A percentile compares a stretch with the other conserved stretches of the same genome.
These are phyloP conservation scores for Leccinum sublutescens DNA, from an alignment of 768 basidiomycete species.

Conservation along the genomic window DNA sequence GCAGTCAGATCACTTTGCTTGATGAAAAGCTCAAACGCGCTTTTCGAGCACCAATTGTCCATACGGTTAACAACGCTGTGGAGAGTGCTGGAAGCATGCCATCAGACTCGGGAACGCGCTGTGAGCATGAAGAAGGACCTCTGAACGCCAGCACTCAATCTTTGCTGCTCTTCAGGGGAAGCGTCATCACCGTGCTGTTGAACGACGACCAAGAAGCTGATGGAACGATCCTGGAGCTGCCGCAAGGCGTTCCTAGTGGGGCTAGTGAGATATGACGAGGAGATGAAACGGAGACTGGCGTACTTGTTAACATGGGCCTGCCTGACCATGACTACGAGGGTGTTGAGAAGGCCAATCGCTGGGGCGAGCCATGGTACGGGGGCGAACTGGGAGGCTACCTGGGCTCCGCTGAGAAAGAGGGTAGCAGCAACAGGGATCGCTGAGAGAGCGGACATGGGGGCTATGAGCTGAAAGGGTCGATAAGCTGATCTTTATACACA, in stretches of 20 bases:
- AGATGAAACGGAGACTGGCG: not conserved
- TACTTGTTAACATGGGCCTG: conserved; percentile 51
- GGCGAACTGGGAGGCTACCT: conserved; percentile 45
- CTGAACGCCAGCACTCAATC: conserved; percentile 33
- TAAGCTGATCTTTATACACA: conserved; percentile 5
- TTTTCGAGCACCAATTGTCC: conserved; percentile 43
- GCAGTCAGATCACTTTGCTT: conserved; percentile 43
- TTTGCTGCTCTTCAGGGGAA: conserved; percentile 30
- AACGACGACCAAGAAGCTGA: conserved; percentile 41
- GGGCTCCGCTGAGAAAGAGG: conserved; percentile 30
- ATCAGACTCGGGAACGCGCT: conserved; percentile 8
- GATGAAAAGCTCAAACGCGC: conserved; percentile 41
- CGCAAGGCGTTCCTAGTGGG: conserved; percentile 38
- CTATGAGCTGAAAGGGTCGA: not conserved
- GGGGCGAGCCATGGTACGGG: conserved; percentile 49
- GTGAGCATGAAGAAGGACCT: conserved; percentile 21
- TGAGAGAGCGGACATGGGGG: conserved; percentile 16
- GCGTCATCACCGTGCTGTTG: conserved; percentile 33
- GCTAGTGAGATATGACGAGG: not conserved
- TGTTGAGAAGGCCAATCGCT: conserved; percentile 40
- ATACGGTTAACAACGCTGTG: conserved; percentile 39
- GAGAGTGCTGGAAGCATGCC: conserved; percentile 27
- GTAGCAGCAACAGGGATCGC: conserved; percentile 11
- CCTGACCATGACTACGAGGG: conserved; percentile 46
- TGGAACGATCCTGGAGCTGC: conserved; percentile 47